A percentile compares a stretch with the other conserved stretches of the same genome.
These are phyloP conservation scores for Aspergillus unguis DNA, from an alignment of 2,329 filamentous ascomycete genomes.

Conservation along the genomic window DNA sequence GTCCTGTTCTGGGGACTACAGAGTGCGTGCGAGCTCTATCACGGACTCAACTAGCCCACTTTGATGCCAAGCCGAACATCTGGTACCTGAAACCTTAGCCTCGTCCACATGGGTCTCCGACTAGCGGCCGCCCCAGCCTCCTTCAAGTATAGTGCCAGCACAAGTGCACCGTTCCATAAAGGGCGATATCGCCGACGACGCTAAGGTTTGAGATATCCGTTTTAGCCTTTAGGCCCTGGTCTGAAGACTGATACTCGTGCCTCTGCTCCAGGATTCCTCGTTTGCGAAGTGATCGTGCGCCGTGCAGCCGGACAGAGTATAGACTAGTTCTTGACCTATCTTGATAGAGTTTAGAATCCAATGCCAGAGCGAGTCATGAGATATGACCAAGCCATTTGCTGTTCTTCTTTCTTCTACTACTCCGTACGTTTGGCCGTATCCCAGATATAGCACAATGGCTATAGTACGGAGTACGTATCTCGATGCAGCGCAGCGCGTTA, in stretches of 20 bases:
- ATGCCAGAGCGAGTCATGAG: not conserved
- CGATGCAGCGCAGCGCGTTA: no score
- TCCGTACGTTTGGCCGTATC: no score
- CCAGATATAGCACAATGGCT: no score
- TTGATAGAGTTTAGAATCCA: constrained; percentile 4
- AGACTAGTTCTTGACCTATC: not conserved
- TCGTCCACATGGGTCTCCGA: constrained; percentile 6
- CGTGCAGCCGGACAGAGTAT: not conserved
- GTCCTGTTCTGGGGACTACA: not conserved
- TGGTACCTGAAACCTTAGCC: constrained; percentile 17
- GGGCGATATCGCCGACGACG: constrained; percentile 21
- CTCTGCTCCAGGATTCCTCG: not conserved
- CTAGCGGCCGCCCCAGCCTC: constrained; percentile 16
- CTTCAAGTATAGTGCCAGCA: constrained; percentile 6
- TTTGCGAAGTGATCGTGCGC: constrained; percentile 4
- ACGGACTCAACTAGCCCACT: not conserved
- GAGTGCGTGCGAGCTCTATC: not conserved
- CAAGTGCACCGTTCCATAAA: constrained; percentile 19
- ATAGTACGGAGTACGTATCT: no score
- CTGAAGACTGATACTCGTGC: not conserved
- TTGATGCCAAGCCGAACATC: constrained; percentile 10
- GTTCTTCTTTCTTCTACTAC: not conserved
- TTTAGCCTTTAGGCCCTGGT: constrained; percentile 9
- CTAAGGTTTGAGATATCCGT: constrained; percentile 18
- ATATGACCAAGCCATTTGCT: not conserved